Percentiles rank a stretch among this genome's conserved stretches.
Evolutionary conservation across 805 yeast species (phyloP).

Genomic region (Candida verbasci): DNA sequence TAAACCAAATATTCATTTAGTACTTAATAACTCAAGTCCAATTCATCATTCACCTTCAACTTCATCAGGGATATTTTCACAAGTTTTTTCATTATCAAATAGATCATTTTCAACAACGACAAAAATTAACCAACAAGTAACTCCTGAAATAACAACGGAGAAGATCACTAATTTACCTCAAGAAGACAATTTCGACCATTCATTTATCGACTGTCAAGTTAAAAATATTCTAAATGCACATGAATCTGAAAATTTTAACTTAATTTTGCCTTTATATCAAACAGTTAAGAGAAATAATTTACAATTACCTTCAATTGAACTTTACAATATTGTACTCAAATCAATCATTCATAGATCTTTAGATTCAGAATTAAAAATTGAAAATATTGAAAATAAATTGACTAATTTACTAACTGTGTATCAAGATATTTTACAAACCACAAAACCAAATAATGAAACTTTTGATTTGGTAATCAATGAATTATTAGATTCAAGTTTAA

Average conservation of each 20-base stretch:
- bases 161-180: conserved; percentile 1
- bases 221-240: conserved; percentile 3
- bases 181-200: conserved; percentile 6
- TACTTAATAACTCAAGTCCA: background rate
- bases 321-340: conserved; percentile 50
- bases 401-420: conserved; percentile 63
- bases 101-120: conserved; percentile 5
- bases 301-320: conserved; percentile 43
- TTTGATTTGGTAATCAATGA: conserved; percentile 47
- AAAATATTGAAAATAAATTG: conserved; percentile 53
- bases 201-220: conserved; percentile 9
- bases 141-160: background rate
- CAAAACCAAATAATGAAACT: conserved; percentile 54
- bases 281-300: conserved; percentile 34
- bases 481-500: conserved; percentile 46
- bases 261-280: conserved; percentile 39
- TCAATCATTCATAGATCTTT: conserved; percentile 51
- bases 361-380: conserved; percentile 30
- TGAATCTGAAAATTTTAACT: conserved; percentile 21
- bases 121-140: background rate
- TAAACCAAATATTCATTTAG: background rate
- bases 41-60: background rate
- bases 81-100: conserved; percentile 3
- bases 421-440: conserved; percentile 50
- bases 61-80: background rate